Conservation (phyloP, 441 rosid genomes). For the Gossypium schwendimanii region DNA sequence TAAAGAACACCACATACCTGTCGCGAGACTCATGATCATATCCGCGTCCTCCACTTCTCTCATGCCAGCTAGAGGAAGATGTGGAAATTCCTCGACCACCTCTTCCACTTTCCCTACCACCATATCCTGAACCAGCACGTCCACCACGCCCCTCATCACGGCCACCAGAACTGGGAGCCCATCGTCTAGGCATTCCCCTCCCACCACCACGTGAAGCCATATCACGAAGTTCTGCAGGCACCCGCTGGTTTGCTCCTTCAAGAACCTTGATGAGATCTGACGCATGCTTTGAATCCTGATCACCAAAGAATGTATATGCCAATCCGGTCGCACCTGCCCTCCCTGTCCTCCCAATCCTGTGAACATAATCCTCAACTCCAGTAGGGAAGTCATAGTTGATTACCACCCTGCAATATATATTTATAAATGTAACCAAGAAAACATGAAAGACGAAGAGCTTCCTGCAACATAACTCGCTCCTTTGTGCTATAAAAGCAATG, state of each 20-base stretch:
- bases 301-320: constrained; percentile 84
- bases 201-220: constrained; percentile 87
- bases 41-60: constrained; percentile 39
- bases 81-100: constrained; percentile 34
- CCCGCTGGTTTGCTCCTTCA: constrained; percentile 88
- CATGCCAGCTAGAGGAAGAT: constrained; percentile 27
- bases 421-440: background rate
- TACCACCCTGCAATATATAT: constrained; percentile 56
- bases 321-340: constrained; percentile 96
- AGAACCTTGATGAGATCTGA: constrained; percentile 77
- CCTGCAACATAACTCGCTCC: background rate
- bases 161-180: constrained; percentile 58
- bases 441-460: background rate
- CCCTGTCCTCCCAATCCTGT: constrained; percentile 98
- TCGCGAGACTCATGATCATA: constrained; percentile 36
- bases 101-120: constrained; percentile 53
- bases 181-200: constrained; percentile 58
- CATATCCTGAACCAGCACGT: constrained; percentile 31
- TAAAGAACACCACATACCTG: constrained; percentile 30
- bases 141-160: constrained; percentile 48
- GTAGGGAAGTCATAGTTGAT: constrained; percentile 92
- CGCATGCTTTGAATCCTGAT: constrained; percentile 88
- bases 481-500: background rate
- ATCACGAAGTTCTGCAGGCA: constrained; percentile 77
- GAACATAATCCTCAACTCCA: constrained; percentile 97